Base-by-base conservation (phyloP, 306 rosid species). In the Dalbergia oliveri region DNA sequence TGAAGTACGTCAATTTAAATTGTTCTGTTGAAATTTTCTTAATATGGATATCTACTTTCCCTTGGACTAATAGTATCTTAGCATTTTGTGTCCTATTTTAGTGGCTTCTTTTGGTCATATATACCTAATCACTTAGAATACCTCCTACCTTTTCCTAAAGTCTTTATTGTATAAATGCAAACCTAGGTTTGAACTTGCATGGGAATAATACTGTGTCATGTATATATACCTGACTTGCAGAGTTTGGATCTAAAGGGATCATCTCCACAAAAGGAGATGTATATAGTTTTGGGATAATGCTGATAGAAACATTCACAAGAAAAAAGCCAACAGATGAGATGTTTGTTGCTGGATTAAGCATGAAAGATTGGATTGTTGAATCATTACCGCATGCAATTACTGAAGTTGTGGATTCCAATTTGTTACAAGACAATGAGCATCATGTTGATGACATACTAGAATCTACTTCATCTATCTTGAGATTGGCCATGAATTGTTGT, bases 261-360 rank as follows among this genome's bases (percentile, higher is more conserved):
- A 65, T 76, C 8, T 64, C 43, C 39, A 37, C 72, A 34, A 76
- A 76, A 65, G 80, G 80, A 64, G 73, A 76, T 35, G 73, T 64
- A 12, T 76, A 63, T 37, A 63, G 80, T 64, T 61, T 47, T 76
- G 80, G 80, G 35, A 49, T 63, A 49, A 33, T 76, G 64, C 5
- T 76, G 51, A 76, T 76, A 63, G 80, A 76, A 63, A 41, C 72
- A 49, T 76, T 76, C 62, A 33, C 63, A 76, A 76, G 80, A 64
- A 76, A 63, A 53, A 76, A 76, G 53, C 80, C 80, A 47, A 63
- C 80, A 49, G 72, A 76, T 63, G 80, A 76, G 37, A 11, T 76
- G 37, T 76, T 63, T 76, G 72, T 50, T 50, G 70, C 31, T 9
- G 72, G 72, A 31, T 76, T 76, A 12, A 77, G 44, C 63, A 5